A percentile compares a stretch with the other conserved stretches of the same genome.
These are phyloP conservation scores for Kwoniella bestiolae DNA, from an alignment of 768 basidiomycete genomes.

Conservation along the genomic window DNA sequence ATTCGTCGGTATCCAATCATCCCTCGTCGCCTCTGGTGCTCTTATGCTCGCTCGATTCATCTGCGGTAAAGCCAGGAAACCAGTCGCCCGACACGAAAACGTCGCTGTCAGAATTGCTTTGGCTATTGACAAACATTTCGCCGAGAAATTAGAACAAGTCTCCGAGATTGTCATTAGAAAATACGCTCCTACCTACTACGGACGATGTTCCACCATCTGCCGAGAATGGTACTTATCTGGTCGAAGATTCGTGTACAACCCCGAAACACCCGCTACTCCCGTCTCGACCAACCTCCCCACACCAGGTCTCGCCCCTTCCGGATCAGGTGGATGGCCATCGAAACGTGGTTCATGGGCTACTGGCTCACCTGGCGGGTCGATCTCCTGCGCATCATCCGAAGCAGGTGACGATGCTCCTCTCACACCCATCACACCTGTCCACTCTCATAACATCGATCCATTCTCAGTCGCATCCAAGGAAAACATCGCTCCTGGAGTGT, in stretches of 20 bases:
- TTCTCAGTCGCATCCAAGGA: slow-evolving; percentile 48
- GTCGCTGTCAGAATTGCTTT: slow-evolving; percentile 73
- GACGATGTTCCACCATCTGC: slow-evolving; percentile 89
- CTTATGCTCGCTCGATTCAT: slow-evolving; percentile 86
- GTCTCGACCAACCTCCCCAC: slow-evolving; percentile 42
- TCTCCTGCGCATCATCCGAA: slow-evolving; percentile 52
- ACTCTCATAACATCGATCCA: slow-evolving; percentile 38
- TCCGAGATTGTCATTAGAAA: slow-evolving; percentile 97
- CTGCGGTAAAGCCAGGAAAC: slow-evolving; percentile 71
- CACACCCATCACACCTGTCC: slow-evolving; percentile 55
- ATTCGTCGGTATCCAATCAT: slow-evolving; percentile 82
- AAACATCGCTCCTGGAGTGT: slow-evolving; percentile 48
- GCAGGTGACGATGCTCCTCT: slow-evolving; percentile 52
- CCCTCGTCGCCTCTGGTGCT: slow-evolving; percentile 85
- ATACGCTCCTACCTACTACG: slow-evolving; percentile 96
- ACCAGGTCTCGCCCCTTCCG: slow-evolving; percentile 51
- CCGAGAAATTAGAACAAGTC: slow-evolving; percentile 85
- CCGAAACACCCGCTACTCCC: slow-evolving; percentile 49
- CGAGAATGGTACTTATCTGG: slow-evolving; percentile 93
- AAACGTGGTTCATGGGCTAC: slow-evolving; percentile 49
- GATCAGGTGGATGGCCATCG: slow-evolving; percentile 44
- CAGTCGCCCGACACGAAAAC: slow-evolving; percentile 29
- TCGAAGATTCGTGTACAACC: slow-evolving; percentile 51
- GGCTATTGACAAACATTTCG: slow-evolving; percentile 80
- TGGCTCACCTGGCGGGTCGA: slow-evolving; percentile 47